A percentile compares a stretch with the other conserved stretches of the same genome.
Evolutionary conservation across 768 basidiomycete species (phyloP).

Genomic region (Galerina marginata): DNA sequence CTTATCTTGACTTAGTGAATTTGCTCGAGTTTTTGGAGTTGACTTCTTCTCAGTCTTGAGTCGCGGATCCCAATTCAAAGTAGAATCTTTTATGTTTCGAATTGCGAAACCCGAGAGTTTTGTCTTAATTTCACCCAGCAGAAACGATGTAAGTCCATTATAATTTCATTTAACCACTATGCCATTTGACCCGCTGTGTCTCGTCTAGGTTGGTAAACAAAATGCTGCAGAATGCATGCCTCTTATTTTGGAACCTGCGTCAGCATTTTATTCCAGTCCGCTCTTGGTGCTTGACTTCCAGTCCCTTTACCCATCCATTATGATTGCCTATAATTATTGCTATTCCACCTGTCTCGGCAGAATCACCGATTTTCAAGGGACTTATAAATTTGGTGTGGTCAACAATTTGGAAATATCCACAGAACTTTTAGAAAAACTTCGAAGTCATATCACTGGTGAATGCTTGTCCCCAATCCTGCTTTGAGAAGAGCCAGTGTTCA

Average conservation of each 20-base stretch:
- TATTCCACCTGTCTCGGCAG: conserved; percentile 97
- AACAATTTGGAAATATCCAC: conserved; percentile 72
- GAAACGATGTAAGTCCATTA: conserved; percentile 65
- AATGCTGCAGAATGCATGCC: conserved; percentile 97
- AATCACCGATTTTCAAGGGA: conserved; percentile 83
- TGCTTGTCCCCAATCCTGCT: background rate
- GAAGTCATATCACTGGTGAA: conserved; percentile 80
- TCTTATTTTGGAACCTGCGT: conserved; percentile 92
- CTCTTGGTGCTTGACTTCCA: conserved; percentile 96
- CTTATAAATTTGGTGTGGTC: conserved; percentile 86
- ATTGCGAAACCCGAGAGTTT: conserved; percentile 96
- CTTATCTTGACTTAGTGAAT: conserved; percentile 66
- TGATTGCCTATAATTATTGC: conserved; percentile 99
- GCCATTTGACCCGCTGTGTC: background rate
- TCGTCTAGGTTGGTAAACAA: conserved; percentile 84
- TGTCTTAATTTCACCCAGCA: conserved; percentile 88
- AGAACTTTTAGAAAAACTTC: conserved; percentile 70
- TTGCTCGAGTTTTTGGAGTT: conserved; percentile 95
- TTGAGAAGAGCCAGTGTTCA: background rate
- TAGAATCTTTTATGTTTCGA: conserved; percentile 98
- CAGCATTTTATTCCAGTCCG: conserved; percentile 92
- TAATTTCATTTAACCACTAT: background rate
- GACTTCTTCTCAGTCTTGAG: conserved; percentile 96
- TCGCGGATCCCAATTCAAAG: conserved; percentile 97
- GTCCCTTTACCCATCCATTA: conserved; percentile 93